These are phyloP conservation scores for Mucor piriformis DNA, from an alignment of 371 early-diverging fungal genomes.

Conservation along the genomic window DNA sequence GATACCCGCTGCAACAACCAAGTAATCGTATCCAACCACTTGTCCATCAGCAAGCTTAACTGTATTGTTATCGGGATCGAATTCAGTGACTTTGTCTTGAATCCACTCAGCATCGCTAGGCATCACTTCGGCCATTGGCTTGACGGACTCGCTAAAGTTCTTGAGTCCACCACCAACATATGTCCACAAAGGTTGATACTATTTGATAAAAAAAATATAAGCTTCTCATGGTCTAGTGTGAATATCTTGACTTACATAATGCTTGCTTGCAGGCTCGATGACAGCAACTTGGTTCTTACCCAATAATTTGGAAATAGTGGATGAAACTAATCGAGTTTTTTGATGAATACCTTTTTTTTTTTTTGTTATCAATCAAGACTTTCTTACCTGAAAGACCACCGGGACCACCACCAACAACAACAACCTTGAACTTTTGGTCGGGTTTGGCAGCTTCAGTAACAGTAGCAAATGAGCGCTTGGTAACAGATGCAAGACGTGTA, in stretches of 20 bases:
- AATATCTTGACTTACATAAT: slow-evolving; percentile 66
- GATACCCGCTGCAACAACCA: slow-evolving; percentile 90
- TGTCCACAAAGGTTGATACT: slow-evolving; percentile 91
- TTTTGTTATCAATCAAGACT: too few relatives aligned
- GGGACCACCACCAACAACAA: slow-evolving; percentile 70
- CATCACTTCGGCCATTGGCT: slow-evolving; percentile 72
- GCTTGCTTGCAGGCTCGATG: slow-evolving; percentile 76
- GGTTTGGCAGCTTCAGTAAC: slow-evolving; percentile 21
- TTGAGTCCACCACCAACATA: slow-evolving; percentile 90
- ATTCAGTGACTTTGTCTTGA: slow-evolving; percentile 64
- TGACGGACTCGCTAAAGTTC: slow-evolving; percentile 67
- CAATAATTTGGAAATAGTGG: slow-evolving; percentile 61
- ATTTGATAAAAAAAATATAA: slow-evolving; percentile 5
- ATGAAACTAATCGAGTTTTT: slow-evolving; percentile 48
- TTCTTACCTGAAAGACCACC: slow-evolving; percentile 65
- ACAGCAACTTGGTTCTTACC: slow-evolving; percentile 77
- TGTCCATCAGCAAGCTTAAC: slow-evolving; percentile 72
- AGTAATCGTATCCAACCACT: slow-evolving; percentile 77
- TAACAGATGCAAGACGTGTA: slow-evolving; percentile 25
- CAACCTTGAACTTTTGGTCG: slow-evolving; percentile 60
- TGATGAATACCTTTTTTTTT: background rate
- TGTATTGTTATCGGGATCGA: slow-evolving; percentile 74
- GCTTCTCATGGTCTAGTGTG: background rate
- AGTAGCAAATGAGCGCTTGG: slow-evolving; percentile 39
- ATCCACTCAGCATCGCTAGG: slow-evolving; percentile 79